Evolutionary conservation across 768 basidiomycete genomes (phyloP), one percentile per base, ranked within the genome.

Genomic region (Panaeolus papilionaceus): DNA sequence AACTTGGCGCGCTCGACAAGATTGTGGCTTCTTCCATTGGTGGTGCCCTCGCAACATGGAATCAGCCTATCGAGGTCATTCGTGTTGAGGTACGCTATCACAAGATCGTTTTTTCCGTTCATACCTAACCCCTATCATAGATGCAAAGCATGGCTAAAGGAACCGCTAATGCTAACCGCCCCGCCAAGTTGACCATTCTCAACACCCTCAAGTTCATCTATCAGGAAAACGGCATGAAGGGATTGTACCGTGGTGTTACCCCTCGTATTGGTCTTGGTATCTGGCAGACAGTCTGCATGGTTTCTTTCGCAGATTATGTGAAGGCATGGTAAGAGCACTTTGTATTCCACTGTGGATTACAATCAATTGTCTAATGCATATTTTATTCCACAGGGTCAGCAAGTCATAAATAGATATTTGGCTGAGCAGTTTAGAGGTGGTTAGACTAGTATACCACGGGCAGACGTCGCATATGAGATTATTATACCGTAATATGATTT

Each of bases 221-320:
- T 88, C 89, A 87, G 77, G 94, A 96, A 80, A 98, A 97, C 78
- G 98, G 98, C 64, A 84, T 99, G 75, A 95, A 93, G 80, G 98
- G 97, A 38, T 84, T 99, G 38, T 99, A 99, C 85, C 91, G 98
- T 62, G 98, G 98, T 73, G 97, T 99, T 23, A 94, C 96, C 0
- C 98, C 98, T 67, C 94, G 98, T 67, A 94, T 99, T 74, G 98
- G 89, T 69, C 89, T 99, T 68, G 96, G 97, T 68, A 87, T 97
- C 76, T 98, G 95, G 95, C 95, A 98, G 81, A 98, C 95, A 7
- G 85, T 98, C 72, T 99, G 98, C 85, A 99, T 99, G 97, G 97
- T 99, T 72, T 96, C 94, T 23, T 92, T 98, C 70, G 96, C 96
- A 20, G 96, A 98, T 81, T 96, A 96, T 75, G 96, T 98, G 70